phyloP scores from a whole-genome alignment of 345 rosid genomes.

The Citrus medica region DNA sequence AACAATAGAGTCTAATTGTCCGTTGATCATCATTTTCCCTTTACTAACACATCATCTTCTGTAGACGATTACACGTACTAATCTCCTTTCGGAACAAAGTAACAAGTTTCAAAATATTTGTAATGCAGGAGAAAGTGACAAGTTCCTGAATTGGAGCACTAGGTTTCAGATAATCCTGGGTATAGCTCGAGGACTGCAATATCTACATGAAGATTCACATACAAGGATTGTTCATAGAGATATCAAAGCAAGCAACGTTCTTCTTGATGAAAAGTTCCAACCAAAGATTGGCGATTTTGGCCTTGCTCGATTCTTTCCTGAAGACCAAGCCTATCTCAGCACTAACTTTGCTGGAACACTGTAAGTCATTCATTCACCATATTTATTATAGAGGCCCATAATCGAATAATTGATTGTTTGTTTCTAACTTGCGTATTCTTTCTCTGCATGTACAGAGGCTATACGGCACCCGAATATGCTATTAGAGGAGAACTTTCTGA shows the following conservation, averaged over 20 bases:
- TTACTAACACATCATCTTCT: neutral
- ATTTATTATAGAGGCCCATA: neutral
- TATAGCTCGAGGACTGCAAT: constrained; percentile 63
- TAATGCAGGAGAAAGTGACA: constrained; percentile 36
- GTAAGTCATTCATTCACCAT: constrained; percentile 30
- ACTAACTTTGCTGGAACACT: constrained; percentile 66
- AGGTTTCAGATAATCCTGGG: constrained; percentile 59
- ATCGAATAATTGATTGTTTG: neutral
- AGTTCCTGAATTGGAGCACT: constrained; percentile 45
- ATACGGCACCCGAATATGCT: constrained; percentile 74
- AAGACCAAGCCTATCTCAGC: constrained; percentile 66
- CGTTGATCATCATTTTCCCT: neutral
- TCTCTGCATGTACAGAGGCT: constrained; percentile 34
- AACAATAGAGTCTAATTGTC: too few relatives aligned
- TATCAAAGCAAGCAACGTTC: constrained; percentile 78
- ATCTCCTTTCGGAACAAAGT: neutral
- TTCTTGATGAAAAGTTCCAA: constrained; percentile 62
- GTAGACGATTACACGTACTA: neutral
- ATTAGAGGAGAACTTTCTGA: constrained; percentile 65
- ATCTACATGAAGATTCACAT: constrained; percentile 67
- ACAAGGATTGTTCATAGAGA: constrained; percentile 59
- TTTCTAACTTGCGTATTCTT: neutral
- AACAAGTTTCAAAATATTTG: neutral
- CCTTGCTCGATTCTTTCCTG: constrained; percentile 70
- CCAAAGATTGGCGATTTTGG: constrained; percentile 75